Evolutionary conservation across 2,329 filamentous ascomycete genomes (phyloP).

Genomic region (Pseudogymnoascus sp.): DNA sequence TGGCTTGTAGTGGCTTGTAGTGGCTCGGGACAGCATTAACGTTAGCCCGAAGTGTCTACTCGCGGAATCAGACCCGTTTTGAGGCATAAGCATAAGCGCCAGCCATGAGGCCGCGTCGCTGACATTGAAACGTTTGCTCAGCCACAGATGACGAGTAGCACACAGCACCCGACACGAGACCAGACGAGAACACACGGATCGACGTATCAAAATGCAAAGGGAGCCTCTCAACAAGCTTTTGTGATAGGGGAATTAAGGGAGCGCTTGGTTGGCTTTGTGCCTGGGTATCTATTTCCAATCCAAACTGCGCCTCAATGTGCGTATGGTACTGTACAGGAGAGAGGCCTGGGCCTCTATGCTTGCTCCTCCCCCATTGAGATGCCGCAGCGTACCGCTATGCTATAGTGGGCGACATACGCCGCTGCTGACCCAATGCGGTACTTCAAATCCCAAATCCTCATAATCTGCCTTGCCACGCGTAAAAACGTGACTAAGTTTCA

Average conservation of each 20-base stretch:
- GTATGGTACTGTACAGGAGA: background rate
- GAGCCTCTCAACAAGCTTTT: background rate
- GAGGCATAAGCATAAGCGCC: slow-evolving; percentile 3
- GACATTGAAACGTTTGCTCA: background rate
- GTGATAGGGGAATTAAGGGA: slow-evolving; percentile 1
- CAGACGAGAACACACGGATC: background rate
- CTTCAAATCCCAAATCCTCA: background rate
- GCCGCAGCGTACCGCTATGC: background rate
- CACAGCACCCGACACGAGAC: background rate
- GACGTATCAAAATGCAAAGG: background rate
- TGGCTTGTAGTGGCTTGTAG: slow-evolving; percentile 4
- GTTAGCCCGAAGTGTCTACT: background rate
- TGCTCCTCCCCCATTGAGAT: background rate
- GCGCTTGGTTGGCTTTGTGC: slow-evolving; percentile 2
- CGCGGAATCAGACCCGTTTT: background rate
- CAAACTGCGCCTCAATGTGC: slow-evolving; percentile 1
- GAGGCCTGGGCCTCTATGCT: background rate
- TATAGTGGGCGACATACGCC: background rate
- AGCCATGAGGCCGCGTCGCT: slow-evolving; percentile 1
- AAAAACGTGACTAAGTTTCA: slow-evolving; percentile 5
- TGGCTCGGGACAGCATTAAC: slow-evolving; percentile 1
- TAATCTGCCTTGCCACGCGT: slow-evolving; percentile 4
- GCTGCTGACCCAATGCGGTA: background rate
- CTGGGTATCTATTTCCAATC: slow-evolving; percentile 7
- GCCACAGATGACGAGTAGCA: slow-evolving; percentile 4